phyloP scores from a whole-genome alignment of 1,139 yeast species.

The Sugiyamaella grinbergsii region DNA sequence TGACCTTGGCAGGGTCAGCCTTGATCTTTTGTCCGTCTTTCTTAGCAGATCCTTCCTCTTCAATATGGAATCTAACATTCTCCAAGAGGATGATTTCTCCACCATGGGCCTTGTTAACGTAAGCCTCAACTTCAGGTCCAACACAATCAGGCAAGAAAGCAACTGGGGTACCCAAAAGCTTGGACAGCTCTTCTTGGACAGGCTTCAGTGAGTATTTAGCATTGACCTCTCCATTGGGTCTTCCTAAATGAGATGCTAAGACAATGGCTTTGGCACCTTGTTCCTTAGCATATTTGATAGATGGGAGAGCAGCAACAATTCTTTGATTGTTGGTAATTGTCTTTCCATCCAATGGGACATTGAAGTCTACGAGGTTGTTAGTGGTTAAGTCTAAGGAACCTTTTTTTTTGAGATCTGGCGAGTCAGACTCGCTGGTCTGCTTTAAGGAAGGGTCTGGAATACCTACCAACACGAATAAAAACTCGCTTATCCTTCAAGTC shows the following conservation, averaged over 20 bases:
- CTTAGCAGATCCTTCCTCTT: slow-evolving; percentile 93
- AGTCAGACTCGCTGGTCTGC: no score
- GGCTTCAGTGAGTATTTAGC: slow-evolving; percentile 89
- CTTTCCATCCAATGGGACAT: slow-evolving; percentile 94
- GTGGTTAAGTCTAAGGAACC: background rate
- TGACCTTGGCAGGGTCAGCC: slow-evolving; percentile 82
- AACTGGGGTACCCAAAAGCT: slow-evolving; percentile 69
- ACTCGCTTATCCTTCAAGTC: slow-evolving; percentile 86
- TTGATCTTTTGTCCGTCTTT: slow-evolving; percentile 86
- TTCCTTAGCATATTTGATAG: slow-evolving; percentile 88
- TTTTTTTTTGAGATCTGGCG: background rate
- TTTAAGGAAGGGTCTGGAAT: no score
- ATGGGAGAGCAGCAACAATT: slow-evolving; percentile 97
- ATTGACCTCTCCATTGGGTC: slow-evolving; percentile 90
- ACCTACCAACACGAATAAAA: slow-evolving; percentile 90
- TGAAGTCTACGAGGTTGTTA: slow-evolving; percentile 59
- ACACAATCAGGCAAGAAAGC: slow-evolving; percentile 84
- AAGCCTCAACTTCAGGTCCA: slow-evolving; percentile 79
- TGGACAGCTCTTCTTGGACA: slow-evolving; percentile 80
- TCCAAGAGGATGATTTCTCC: slow-evolving; percentile 84
- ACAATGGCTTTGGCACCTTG: slow-evolving; percentile 86
- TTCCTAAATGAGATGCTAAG: slow-evolving; percentile 94
- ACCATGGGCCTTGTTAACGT: slow-evolving; percentile 65
- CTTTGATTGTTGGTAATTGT: slow-evolving; percentile 98
- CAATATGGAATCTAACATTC: slow-evolving; percentile 95